Conservation (phyloP, 441 rosid genomes). For the Corymbia citriodora region DNA sequence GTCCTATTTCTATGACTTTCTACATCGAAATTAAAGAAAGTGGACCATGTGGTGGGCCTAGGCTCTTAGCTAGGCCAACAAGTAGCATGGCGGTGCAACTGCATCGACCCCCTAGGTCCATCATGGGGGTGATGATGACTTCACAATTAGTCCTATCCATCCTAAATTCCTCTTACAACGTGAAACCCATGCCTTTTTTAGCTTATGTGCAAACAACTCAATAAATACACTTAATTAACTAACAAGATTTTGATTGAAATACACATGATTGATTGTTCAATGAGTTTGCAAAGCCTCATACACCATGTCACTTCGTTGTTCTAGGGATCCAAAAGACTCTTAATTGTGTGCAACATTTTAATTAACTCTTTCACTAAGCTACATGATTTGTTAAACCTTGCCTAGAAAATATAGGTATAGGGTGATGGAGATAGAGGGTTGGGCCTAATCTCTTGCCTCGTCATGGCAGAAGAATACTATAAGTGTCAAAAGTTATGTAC, state of each 20-base stretch:
- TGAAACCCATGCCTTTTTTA: not conserved
- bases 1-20: not conserved
- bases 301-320: too few species aligned
- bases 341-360: not conserved
- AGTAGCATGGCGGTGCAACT: not conserved
- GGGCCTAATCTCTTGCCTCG: not conserved
- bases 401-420: not conserved
- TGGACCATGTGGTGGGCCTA: too few species aligned
- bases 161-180: not conserved
- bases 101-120: not conserved
- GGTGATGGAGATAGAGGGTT: not conserved
- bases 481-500: too few species aligned
- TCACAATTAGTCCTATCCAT: not conserved
- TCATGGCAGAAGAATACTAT: not conserved
- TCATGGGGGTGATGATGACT: not conserved
- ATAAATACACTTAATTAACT: too few species aligned
- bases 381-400: not conserved
- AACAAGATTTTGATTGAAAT: too few species aligned
- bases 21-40: not conserved
- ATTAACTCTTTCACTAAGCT: too few species aligned
- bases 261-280: too few species aligned
- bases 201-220: not conserved
- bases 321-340: not conserved
- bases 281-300: not conserved
- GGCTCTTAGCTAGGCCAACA: too few species aligned